Percentiles rank a stretch among this genome's conserved stretches.
Conservation (phyloP, 352 stramenopile species). For the Blastocystis sp. region DNA sequence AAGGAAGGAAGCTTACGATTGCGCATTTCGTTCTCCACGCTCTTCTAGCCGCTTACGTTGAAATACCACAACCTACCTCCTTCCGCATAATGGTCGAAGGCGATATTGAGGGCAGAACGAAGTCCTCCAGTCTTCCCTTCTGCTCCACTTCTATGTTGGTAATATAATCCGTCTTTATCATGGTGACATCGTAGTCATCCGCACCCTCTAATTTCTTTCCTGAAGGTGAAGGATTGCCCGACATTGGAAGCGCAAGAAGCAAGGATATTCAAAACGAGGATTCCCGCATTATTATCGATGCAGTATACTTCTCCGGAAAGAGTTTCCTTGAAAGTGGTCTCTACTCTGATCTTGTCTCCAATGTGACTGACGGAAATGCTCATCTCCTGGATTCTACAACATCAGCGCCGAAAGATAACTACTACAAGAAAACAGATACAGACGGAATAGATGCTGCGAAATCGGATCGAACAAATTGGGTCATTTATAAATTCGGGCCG, state of each 20-base stretch:
- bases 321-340: conserved; percentile 51
- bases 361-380: conserved; percentile 46
- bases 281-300: conserved; percentile 29
- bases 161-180: conserved; percentile 57
- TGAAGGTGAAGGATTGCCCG: conserved; percentile 15
- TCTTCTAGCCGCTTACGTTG: not conserved
- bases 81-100: not conserved
- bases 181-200: conserved; percentile 50
- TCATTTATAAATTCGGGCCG: not conserved
- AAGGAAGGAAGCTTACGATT: conserved; percentile 29
- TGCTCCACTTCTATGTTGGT: conserved; percentile 42
- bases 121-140: conserved; percentile 39
- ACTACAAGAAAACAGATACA: not conserved
- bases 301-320: conserved; percentile 58
- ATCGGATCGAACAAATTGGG: not conserved
- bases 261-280: conserved; percentile 68
- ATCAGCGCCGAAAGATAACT: not conserved
- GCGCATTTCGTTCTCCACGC: conserved; percentile 20
- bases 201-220: conserved; percentile 56
- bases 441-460: not conserved
- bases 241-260: not conserved
- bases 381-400: conserved; percentile 24
- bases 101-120: conserved; percentile 49
- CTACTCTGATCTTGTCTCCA: conserved; percentile 50
- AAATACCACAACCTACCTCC: conserved; percentile 15